Percentiles rank a stretch among this genome's conserved stretches.
Conservation (phyloP, 805 yeast genomes). For the Ogataea glucozyma region DNA sequence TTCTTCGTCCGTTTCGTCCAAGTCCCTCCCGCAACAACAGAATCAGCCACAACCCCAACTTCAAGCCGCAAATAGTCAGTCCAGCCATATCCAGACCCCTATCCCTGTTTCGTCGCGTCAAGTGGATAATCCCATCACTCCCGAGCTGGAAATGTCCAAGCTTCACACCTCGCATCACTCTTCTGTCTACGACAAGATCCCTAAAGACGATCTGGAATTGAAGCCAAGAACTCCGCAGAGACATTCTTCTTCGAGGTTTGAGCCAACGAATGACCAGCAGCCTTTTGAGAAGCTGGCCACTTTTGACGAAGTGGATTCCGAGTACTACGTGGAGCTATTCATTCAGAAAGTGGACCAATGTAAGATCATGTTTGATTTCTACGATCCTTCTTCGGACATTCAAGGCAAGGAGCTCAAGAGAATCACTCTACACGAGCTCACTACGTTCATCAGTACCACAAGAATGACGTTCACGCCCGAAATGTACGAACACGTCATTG, state of each 20-base stretch:
- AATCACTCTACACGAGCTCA: conserved; percentile 81
- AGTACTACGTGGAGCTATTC: conserved; percentile 78
- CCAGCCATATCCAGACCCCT: conserved; percentile 3
- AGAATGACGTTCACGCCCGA: conserved; percentile 86
- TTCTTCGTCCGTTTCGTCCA: conserved; percentile 25
- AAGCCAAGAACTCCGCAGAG: conserved; percentile 74
- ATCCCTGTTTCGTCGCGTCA: conserved; percentile 15
- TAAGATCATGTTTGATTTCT: conserved; percentile 89
- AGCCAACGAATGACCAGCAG: conserved; percentile 66
- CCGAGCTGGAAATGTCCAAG: conserved; percentile 32
- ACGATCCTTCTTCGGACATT: conserved; percentile 88
- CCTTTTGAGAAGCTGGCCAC: conserved; percentile 74
- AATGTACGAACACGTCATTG: conserved; percentile 83
- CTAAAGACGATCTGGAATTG: conserved; percentile 76
- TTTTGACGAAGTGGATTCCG: conserved; percentile 80
- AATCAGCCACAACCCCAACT: conserved; percentile 1
- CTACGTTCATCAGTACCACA: conserved; percentile 80
- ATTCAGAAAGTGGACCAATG: conserved; percentile 91
- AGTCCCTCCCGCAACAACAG: conserved; percentile 18
- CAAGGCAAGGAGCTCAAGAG: conserved; percentile 92
- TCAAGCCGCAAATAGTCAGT: conserved; percentile 1
- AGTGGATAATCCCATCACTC: conserved; percentile 15
- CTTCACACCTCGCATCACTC: conserved; percentile 33
- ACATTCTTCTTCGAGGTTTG: conserved; percentile 90
- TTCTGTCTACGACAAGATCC: conserved; percentile 34